Base-by-base conservation (phyloP, 768 basidiomycete species). In the Serendipita vermifera region DNA sequence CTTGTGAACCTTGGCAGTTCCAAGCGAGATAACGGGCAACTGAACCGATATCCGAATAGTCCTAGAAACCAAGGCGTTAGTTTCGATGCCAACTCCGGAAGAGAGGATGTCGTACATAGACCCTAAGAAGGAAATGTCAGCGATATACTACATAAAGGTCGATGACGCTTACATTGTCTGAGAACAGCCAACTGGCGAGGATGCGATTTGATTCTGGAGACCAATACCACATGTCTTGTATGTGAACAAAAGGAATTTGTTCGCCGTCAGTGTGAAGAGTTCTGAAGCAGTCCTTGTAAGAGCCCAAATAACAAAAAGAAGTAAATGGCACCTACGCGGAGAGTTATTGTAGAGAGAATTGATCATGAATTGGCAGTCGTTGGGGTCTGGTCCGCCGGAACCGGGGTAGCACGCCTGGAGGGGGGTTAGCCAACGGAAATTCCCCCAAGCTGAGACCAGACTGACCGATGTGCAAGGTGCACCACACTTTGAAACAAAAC, bases 1-100 rank as follows among this genome's bases (percentile, higher is more conserved):
- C 27, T 27, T 51, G 46, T 11, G 46, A 22, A n/a, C 5, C 46
- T 26, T 51, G 46, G 24, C 46, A 51, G 46, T 51, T 51, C 46
- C 46, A 51, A 29, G 46, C 46, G 15, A 51, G 24, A 26, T 51
- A 51, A 7, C 46, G 46, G 9, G 46, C 46, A 5, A 51, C 46
- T 13, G 11, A 7, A 24, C 13, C 40, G 7, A 51, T 7, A 1
- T 51, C 46, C n/a, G 11, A 5, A 51, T 51, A 51, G 24, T 51
- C 46, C 46, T 51, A 24, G 13, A 22, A 11, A 43, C 36, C 14
- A 38, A 17, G 17, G 2, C 36, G n/a, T 9, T 9, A n/a, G 35
- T 36, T n/a, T n/a, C n/a, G n/a, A n/a, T 6, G 39, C 17, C 17
- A 26, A 26, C 17, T 26, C 9, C 9, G 7, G 15, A 0, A 5